Evolutionary conservation across 805 yeast genomes (phyloP), one percentile per base, ranked within the genome.

Genomic region (Cyberlindnera americana): DNA sequence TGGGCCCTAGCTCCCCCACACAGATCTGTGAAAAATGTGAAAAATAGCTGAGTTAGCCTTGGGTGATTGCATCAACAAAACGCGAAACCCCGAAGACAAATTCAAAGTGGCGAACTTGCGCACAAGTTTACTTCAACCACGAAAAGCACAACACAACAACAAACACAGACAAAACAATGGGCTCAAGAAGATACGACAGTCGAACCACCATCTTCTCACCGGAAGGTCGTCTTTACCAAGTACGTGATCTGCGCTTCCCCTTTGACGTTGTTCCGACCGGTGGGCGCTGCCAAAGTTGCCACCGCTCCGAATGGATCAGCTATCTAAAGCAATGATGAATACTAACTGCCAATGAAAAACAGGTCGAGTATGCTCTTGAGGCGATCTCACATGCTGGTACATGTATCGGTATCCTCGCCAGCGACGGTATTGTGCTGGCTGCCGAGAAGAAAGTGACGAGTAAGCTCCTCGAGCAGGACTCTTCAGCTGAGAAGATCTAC

Each of bases 171-270:
- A 26, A n/a, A 27, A 40, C 33, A 37, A 75, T 75, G 81, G 80
- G 81, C 14, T 87, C 96, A 53, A 84, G 98, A 83, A 82, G 99
- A 77, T 93, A 93, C 88, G 99, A 93, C 68, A 84, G 96, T 47
- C 80, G 99, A 75, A 93, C 99, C 37, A 93, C 99, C 5, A 95
- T 93, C 58, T 93, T 93, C 69, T 91, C 98, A 28, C 99, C 99
- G 9, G 99, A 93, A 63, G 99, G 99, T 28, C 79, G 99, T 66
- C 74, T 93, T 42, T 93, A 93, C 67, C 99, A 93, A 68, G 89
- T 78, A 54, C 13, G 75, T 64, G 7, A 18, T n/a, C 24, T n/a
- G 11, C 28, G 8, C 13, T 25, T 25, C 15, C 13, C 13, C 14
- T 25, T 12, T 6, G 13, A 6, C 28, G 6, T 25, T 25, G 28